A percentile compares a stretch with the other conserved stretches of the same genome.
Evolutionary conservation across 2,329 filamentous ascomycete genomes (phyloP).

Genomic region (Zopfia rhizophila): DNA sequence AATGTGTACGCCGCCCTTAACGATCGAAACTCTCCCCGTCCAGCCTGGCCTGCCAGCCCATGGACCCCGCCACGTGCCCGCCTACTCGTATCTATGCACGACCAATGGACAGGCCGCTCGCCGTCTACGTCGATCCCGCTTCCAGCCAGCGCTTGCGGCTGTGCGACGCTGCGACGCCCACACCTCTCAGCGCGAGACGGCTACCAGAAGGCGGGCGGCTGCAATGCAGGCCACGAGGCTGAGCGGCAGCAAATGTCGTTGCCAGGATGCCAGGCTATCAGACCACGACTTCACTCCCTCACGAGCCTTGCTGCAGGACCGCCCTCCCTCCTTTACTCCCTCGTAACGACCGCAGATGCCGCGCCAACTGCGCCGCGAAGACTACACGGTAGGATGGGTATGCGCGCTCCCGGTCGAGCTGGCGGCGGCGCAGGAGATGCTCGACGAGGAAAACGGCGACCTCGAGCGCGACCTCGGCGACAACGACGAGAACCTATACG

Average conservation of each 20-base stretch:
- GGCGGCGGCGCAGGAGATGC: conserved; percentile 39
- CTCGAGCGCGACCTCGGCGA: conserved; percentile 33
- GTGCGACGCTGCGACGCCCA: background rate
- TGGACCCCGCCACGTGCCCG: too few species aligned
- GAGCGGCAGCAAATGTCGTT: conserved; percentile 5
- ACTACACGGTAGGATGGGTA: conserved; percentile 48
- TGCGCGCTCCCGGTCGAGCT: conserved; percentile 46
- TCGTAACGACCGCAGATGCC: conserved; percentile 14
- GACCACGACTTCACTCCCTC: too few species aligned
- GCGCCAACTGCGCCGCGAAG: conserved; percentile 18
- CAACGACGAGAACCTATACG: conserved; percentile 32
- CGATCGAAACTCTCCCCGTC: too few species aligned
- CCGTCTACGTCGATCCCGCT: conserved; percentile 1
- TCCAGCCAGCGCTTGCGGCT: background rate
- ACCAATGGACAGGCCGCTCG: background rate
- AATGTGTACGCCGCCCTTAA: too few species aligned
- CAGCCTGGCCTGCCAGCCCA: too few species aligned
- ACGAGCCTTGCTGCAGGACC: too few species aligned
- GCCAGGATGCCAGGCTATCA: too few species aligned
- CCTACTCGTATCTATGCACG: too few species aligned
- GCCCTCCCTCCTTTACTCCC: conserved; percentile 1
- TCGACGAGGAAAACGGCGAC: conserved; percentile 39
- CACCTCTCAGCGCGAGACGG: background rate
- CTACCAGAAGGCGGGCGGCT: background rate
- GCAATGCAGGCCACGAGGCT: conserved; percentile 2